These are phyloP conservation scores for Lichenothelia convexa DNA, from an alignment of 495 filamentous ascomycete genomes.

Conservation along the genomic window DNA sequence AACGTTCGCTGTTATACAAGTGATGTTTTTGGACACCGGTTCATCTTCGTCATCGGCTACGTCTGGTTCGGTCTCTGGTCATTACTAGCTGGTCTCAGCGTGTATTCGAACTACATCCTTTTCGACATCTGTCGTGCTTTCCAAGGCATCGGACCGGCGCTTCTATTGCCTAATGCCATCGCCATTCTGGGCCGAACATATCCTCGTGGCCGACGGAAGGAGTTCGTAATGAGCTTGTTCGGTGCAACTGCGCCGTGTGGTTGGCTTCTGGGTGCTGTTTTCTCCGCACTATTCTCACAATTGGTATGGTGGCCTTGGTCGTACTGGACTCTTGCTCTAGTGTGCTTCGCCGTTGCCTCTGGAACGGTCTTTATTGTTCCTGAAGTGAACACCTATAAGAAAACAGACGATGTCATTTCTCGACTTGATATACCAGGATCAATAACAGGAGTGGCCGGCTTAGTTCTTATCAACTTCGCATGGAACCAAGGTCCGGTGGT, in stretches of 20 bases:
- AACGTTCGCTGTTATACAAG: not conserved
- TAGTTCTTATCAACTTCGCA: slow-evolving; percentile 40
- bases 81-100: slow-evolving; percentile 3
- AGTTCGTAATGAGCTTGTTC: slow-evolving; percentile 46
- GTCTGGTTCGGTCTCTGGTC: slow-evolving; percentile 14
- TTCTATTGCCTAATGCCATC: slow-evolving; percentile 4
- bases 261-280: slow-evolving; percentile 29
- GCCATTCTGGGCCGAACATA: slow-evolving; percentile 30
- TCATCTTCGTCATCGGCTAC: slow-evolving; percentile 7
- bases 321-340: slow-evolving; percentile 37
- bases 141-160: slow-evolving; percentile 3
- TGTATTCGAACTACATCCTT: slow-evolving; percentile 2
- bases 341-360: slow-evolving; percentile 23
- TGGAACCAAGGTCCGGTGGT: slow-evolving; percentile 43
- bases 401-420: slow-evolving; percentile 11
- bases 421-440: slow-evolving; percentile 14
- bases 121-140: slow-evolving; percentile 3
- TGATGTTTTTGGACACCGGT: slow-evolving; percentile 11
- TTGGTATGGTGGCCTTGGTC: slow-evolving; percentile 47
- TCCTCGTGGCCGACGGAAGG: slow-evolving; percentile 33
- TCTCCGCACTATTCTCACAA: slow-evolving; percentile 33
- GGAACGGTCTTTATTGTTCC: slow-evolving; percentile 32
- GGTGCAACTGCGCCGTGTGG: slow-evolving; percentile 43
- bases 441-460: slow-evolving; percentile 31
- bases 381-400: slow-evolving; percentile 4